Conservation (phyloP, 2,329 filamentous ascomycete genomes). For the Colletotrichum filicis region DNA sequence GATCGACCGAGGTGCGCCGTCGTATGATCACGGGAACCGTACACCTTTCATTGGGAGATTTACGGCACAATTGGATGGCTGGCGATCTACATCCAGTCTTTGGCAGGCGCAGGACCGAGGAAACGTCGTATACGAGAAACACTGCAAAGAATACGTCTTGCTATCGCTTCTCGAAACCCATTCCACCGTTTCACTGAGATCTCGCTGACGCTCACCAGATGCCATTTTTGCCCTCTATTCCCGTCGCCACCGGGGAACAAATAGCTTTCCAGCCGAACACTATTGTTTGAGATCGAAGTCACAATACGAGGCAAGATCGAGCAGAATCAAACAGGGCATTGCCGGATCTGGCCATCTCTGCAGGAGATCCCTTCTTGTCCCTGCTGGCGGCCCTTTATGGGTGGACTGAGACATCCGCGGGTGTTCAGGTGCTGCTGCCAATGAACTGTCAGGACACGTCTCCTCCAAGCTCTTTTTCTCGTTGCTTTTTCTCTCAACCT, state of each 20-base stretch:
- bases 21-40: conserved; percentile 21
- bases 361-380: neutral
- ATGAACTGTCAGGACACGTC: conserved; percentile 27
- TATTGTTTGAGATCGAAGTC: conserved; percentile 18
- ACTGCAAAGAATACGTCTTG: neutral
- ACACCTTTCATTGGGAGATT: conserved; percentile 7
- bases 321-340: conserved; percentile 16
- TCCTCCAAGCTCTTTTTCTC: conserved; percentile 14
- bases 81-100: neutral
- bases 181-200: neutral
- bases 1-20: conserved; percentile 19
- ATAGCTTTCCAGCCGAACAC: neutral
- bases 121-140: neutral
- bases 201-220: neutral
- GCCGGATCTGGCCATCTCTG: neutral
- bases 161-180: neutral
- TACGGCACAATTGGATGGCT: neutral
- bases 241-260: conserved; percentile 1
- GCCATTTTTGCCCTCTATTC: neutral
- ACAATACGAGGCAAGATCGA: neutral
- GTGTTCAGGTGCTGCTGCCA: neutral
- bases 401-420: conserved; percentile 10
- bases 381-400: neutral
- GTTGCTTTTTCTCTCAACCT: conserved; percentile 22
- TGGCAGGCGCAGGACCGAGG: neutral